Base-by-base conservation (phyloP, 371 early-diverging fungal genomes). In the Conidiobolus coronatus region DNA sequence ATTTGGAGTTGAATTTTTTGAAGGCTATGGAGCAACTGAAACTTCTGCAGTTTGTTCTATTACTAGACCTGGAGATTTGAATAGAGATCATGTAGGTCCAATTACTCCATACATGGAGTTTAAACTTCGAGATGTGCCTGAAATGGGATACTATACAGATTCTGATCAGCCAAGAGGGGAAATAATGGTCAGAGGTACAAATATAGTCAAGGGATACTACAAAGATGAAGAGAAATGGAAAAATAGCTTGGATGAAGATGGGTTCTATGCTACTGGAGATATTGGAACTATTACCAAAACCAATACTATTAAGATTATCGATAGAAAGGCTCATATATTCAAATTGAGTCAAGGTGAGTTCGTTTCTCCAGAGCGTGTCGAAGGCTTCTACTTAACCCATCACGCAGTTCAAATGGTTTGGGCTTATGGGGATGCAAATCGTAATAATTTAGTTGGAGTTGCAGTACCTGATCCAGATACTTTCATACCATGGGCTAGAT, bases 281-380 rank as follows among this genome's bases (percentile, higher is more conserved):
- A 77, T 99, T 59, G 94, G 79, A 18, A 59, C 61, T 55, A 58
- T 88, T 39, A 62, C 64, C 21, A 46, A 49, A 7, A 58, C 71
- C 39, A 81, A 79, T 40, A 55, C 61, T 6, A 22, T 52, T 65
- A 62, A 62, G 1, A 83, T 98, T 52, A 80, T 96, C 56, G 99
- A 97, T 63, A 70, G 99, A 36, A 82, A 83, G 58, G 98, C 98
- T 69, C 89, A 94, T 54, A 90, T 96, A 45, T 96, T 99, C 73
- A 99, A 99, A 52, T 50, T 75, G 39, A 58, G 67, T 12, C 80
- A 77, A 59, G 94, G 94, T 54, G 99, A 99, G 66, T 98, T 95
- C 65, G 74, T 99, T 55, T 92, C 94, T 0, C 97, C 96, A 1
- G 99, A 98, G 58, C 93, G 91, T 59, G 74, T 65, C 21, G 63